Conservation (phyloP, 1,139 yeast species). For the Zygoascus hellenicus region DNA sequence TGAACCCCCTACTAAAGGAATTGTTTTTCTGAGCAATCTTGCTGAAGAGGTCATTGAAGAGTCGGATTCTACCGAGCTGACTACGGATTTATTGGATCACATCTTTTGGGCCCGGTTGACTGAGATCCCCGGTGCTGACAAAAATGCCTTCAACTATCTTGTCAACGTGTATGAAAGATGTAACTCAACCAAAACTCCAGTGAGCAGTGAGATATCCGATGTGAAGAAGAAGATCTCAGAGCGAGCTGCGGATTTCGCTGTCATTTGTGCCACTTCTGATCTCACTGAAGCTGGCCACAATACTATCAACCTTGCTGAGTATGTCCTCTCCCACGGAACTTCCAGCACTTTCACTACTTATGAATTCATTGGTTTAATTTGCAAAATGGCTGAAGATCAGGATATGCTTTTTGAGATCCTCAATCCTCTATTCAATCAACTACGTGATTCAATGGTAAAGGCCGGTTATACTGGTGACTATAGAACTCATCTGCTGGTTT, state of each 20-base stretch:
- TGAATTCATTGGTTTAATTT: conserved; percentile 41
- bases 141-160: not conserved
- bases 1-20: too few relatives aligned
- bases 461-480: conserved; percentile 36
- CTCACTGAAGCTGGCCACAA: conserved; percentile 14
- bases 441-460: conserved; percentile 20
- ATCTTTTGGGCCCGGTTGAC: conserved; percentile 29
- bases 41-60: conserved; percentile 18
- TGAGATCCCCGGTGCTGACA: conserved; percentile 14
- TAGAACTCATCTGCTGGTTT: conserved; percentile 46
- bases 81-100: conserved; percentile 26
- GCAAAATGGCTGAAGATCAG: conserved; percentile 48
- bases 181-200: too few relatives aligned
- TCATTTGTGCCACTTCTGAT: conserved; percentile 18
- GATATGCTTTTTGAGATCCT: conserved; percentile 58
- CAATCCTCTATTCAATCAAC: conserved; percentile 38
- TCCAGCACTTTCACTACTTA: conserved; percentile 27
- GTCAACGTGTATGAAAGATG: conserved; percentile 12
- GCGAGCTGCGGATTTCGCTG: conserved; percentile 17
- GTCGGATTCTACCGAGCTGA: conserved; percentile 13
- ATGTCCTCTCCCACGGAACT: conserved; percentile 13
- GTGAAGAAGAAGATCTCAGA: conserved; percentile 17
- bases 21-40: conserved; percentile 15
- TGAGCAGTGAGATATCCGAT: conserved; percentile 11
- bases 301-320: conserved; percentile 17